Evolutionary conservation across 352 stramenopile genomes (phyloP).

Genomic region (Phytopythium aichiense): DNA sequence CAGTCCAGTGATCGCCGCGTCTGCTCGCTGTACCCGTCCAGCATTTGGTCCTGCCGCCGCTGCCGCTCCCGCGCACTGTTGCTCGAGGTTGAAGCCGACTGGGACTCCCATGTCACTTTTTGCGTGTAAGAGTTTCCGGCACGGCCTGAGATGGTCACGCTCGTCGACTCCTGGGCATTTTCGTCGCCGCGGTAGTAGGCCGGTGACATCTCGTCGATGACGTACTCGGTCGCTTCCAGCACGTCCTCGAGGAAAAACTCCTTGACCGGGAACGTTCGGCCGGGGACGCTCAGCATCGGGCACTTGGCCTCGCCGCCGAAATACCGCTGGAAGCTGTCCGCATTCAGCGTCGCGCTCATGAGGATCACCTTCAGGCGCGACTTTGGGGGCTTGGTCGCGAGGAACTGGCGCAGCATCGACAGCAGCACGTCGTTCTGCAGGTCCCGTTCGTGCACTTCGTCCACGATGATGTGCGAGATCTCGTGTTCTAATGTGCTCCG

Average conservation of each 20-base stretch:
- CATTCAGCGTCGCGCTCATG: conserved; percentile 97
- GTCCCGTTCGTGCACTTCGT: conserved; percentile 97
- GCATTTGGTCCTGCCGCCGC: conserved; percentile 24
- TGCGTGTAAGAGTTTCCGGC: conserved; percentile 61
- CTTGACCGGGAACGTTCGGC: conserved; percentile 95
- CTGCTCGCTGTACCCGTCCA: conserved; percentile 80
- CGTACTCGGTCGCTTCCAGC: conserved; percentile 81
- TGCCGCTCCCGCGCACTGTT: conserved; percentile 25
- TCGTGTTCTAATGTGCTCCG: conserved; percentile 68
- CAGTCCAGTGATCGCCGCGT: conserved; percentile 81
- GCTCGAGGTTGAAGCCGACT: conserved; percentile 25
- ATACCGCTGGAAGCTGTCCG: conserved; percentile 93
- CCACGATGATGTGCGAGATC: conserved; percentile 97
- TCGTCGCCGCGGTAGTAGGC: conserved; percentile 38
- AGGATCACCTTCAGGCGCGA: conserved; percentile 90
- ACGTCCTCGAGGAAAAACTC: conserved; percentile 96
- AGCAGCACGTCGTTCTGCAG: conserved; percentile 91
- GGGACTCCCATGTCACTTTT: conserved; percentile 56
- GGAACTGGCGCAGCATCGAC: conserved; percentile 85
- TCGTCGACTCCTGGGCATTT: conserved; percentile 33
- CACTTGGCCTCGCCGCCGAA: conserved; percentile 85
- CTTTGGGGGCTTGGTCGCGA: conserved; percentile 45
- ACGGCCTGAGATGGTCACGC: conserved; percentile 57
- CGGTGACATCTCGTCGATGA: conserved; percentile 70
- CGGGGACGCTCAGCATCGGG: conserved; percentile 89